Evolutionary conservation across 352 stramenopile genomes (phyloP).

Genomic region (Phytophthora palmivora): DNA sequence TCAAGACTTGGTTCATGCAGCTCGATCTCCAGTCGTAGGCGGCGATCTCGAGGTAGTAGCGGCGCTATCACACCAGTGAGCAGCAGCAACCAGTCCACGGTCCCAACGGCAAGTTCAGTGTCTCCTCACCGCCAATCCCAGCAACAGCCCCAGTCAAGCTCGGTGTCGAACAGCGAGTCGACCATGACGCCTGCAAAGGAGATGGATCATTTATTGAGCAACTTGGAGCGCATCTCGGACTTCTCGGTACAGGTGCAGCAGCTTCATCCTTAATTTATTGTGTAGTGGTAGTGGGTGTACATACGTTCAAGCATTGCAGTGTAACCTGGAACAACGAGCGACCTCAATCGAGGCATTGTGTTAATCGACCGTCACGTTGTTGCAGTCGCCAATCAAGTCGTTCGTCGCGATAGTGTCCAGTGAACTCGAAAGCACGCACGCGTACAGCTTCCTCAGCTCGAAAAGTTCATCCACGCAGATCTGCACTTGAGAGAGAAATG

Average conservation of each 20-base stretch:
- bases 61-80: constrained; percentile 29
- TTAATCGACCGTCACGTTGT: constrained; percentile 21
- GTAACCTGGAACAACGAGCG: constrained; percentile 17
- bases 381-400: constrained; percentile 7
- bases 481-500: constrained; percentile 1
- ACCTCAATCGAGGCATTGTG: constrained; percentile 1
- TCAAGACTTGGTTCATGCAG: no score
- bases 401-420: neutral
- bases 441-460: constrained; percentile 18
- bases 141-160: constrained; percentile 20
- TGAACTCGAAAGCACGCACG: constrained; percentile 18
- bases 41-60: constrained; percentile 34
- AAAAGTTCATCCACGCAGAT: constrained; percentile 16
- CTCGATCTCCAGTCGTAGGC: constrained; percentile 23
- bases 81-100: constrained; percentile 43
- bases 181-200: constrained; percentile 51
- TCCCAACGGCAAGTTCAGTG: constrained; percentile 32
- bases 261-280: constrained; percentile 37
- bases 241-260: constrained; percentile 53
- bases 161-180: constrained; percentile 13
- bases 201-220: constrained; percentile 70
- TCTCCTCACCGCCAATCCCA: constrained; percentile 27
- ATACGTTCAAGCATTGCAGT: constrained; percentile 1
- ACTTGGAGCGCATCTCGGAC: constrained; percentile 74
- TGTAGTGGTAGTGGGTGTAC: constrained; percentile 2